phyloP scores from a whole-genome alignment of 352 stramenopile species.

The Globisporangium ultimum region DNA sequence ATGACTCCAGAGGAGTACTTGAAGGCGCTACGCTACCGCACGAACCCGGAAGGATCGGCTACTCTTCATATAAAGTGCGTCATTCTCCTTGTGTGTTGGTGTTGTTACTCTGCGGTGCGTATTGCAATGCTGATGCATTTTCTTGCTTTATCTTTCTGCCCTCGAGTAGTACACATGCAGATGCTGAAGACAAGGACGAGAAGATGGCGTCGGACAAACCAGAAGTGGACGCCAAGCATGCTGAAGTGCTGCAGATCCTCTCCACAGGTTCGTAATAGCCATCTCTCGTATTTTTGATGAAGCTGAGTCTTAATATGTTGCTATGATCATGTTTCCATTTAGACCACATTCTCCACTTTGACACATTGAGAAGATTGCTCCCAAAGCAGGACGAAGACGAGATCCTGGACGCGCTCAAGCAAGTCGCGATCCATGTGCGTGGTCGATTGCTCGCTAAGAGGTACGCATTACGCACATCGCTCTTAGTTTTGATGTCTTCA shows the following conservation, averaged over 20 bases:
- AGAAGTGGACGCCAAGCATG: slow-evolving; percentile 29
- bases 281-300: slow-evolving; percentile 6
- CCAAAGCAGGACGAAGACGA: slow-evolving; percentile 32
- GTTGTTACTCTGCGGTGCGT: background rate
- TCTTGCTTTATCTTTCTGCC: background rate
- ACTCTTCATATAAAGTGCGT: slow-evolving; percentile 16
- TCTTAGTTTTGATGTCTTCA: background rate
- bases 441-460: slow-evolving; percentile 43
- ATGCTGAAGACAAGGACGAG: slow-evolving; percentile 48
- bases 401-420: slow-evolving; percentile 33
- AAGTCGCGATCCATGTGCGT: slow-evolving; percentile 39
- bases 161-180: slow-evolving; percentile 17
- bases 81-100: slow-evolving; percentile 10
- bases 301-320: slow-evolving; percentile 13
- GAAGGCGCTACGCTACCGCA: slow-evolving; percentile 69
- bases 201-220: slow-evolving; percentile 13
- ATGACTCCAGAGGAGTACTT: slow-evolving; percentile 74
- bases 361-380: slow-evolving; percentile 36
- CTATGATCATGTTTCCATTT: slow-evolving; percentile 8
- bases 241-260: slow-evolving; percentile 22
- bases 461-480: slow-evolving; percentile 12
- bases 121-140: background rate
- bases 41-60: slow-evolving; percentile 24
- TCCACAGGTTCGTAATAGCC: slow-evolving; percentile 13
- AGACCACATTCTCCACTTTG: slow-evolving; percentile 49